These are phyloP conservation scores for Aspergillus diversus DNA, from an alignment of 495 filamentous ascomycete genomes.

Conservation along the genomic window DNA sequence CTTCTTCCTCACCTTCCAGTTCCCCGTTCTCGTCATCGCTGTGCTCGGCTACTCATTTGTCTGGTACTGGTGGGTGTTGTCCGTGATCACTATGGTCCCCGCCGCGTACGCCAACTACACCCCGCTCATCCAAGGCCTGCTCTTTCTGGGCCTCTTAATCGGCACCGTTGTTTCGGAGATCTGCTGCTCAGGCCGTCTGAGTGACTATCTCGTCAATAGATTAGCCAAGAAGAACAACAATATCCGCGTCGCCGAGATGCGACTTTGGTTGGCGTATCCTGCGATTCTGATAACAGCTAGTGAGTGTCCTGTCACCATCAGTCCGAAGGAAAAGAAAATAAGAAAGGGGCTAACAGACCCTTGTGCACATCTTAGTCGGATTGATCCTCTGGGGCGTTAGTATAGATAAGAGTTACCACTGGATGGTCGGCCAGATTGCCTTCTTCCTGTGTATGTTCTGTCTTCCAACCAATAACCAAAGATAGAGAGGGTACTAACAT, in stretches of 20 bases:
- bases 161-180: constrained; percentile 60
- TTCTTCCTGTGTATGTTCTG: constrained; percentile 52
- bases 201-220: constrained; percentile 53
- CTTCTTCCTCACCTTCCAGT: constrained; percentile 54
- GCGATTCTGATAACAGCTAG: constrained; percentile 53
- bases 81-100: constrained; percentile 62
- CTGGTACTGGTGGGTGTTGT: constrained; percentile 69
- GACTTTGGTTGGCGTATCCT: constrained; percentile 62
- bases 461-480: not conserved
- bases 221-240: constrained; percentile 52
- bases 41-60: constrained; percentile 58
- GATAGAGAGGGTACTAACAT: not conserved
- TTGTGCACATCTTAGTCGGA: constrained; percentile 29
- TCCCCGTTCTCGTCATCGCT: constrained; percentile 47
- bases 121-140: constrained; percentile 59
- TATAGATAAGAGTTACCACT: constrained; percentile 59
- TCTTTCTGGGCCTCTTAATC: constrained; percentile 61
- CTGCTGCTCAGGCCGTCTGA: constrained; percentile 56
- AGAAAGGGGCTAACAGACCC: not conserved
- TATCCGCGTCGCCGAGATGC: constrained; percentile 58
- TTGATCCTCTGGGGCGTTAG: constrained; percentile 61
- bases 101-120: constrained; percentile 56
- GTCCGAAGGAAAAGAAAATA: not conserved
- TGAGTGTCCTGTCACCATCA: constrained; percentile 25
- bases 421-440: constrained; percentile 63